phyloP scores from a whole-genome alignment of 73 alveolate genomes.

The Tetrahymena malaccensis region DNA sequence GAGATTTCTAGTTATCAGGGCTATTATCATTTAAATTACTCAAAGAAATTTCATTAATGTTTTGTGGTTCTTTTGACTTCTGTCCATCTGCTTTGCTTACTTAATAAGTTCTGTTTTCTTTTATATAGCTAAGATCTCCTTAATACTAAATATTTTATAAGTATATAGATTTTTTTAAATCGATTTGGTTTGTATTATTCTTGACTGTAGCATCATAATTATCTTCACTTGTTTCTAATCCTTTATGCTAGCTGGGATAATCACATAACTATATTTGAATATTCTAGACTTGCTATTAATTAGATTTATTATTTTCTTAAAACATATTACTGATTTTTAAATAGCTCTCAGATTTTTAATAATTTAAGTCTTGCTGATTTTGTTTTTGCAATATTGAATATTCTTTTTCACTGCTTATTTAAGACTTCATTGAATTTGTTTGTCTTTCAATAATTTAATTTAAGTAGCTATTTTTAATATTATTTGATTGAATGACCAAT shows the following conservation, averaged over 20 bases:
- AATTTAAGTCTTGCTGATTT: neutral
- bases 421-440: neutral
- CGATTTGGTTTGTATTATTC: neutral
- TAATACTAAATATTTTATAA: no score
- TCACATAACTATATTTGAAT: no score
- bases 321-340: no score
- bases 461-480: neutral
- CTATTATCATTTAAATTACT: neutral
- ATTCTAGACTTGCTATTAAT: neutral
- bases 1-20: neutral
- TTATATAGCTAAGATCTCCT: neutral
- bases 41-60: neutral
- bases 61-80: neutral
- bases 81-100: neutral
- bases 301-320: neutral
- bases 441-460: no score
- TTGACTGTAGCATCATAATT: neutral
- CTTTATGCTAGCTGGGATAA: neutral
- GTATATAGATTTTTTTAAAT: no score
- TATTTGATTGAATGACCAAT: neutral
- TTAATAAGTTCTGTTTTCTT: neutral
- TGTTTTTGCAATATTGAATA: neutral
- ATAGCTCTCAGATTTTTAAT: neutral
- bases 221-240: neutral
- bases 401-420: neutral